Evolutionary conservation across 1,139 yeast genomes (phyloP).

Genomic region (Yamadazyma diospyri): DNA sequence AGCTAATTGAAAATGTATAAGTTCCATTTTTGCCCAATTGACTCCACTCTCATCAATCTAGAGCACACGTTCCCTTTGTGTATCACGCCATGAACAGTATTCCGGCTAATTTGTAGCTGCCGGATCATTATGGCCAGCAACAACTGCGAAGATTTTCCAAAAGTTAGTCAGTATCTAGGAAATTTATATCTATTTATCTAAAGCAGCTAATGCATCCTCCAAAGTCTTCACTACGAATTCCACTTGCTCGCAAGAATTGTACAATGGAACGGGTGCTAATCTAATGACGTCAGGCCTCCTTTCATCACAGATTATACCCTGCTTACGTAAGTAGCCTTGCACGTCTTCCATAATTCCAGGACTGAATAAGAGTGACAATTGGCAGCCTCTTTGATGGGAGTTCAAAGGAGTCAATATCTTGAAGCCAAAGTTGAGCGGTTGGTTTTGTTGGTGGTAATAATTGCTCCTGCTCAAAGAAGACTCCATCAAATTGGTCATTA

Average conservation of each 20-base stretch:
- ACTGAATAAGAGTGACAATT: constrained; percentile 67
- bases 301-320: constrained; percentile 81
- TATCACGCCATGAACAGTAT: too few relatives aligned
- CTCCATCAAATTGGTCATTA: constrained; percentile 57
- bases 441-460: constrained; percentile 38
- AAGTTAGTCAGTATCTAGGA: too few relatives aligned
- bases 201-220: constrained; percentile 29
- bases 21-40: background rate
- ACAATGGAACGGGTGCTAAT: constrained; percentile 78
- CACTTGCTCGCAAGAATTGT: constrained; percentile 73
- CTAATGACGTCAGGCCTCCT: constrained; percentile 86
- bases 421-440: constrained; percentile 41
- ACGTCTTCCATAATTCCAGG: constrained; percentile 64
- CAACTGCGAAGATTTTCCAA: too few relatives aligned
- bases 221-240: constrained; percentile 43
- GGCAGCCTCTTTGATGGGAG: constrained; percentile 68
- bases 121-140: too few relatives aligned
- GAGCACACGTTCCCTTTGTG: too few relatives aligned
- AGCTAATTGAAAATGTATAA: background rate
- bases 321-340: constrained; percentile 42
- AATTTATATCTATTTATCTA: too few relatives aligned
- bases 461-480: constrained; percentile 39
- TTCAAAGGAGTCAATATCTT: constrained; percentile 69
- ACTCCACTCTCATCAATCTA: too few relatives aligned
- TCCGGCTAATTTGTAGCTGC: too few relatives aligned